A percentile compares a stretch with the other conserved stretches of the same genome.
Conservation (phyloP, 176 grass and related monocot species). For the Oryza nivara region DNA sequence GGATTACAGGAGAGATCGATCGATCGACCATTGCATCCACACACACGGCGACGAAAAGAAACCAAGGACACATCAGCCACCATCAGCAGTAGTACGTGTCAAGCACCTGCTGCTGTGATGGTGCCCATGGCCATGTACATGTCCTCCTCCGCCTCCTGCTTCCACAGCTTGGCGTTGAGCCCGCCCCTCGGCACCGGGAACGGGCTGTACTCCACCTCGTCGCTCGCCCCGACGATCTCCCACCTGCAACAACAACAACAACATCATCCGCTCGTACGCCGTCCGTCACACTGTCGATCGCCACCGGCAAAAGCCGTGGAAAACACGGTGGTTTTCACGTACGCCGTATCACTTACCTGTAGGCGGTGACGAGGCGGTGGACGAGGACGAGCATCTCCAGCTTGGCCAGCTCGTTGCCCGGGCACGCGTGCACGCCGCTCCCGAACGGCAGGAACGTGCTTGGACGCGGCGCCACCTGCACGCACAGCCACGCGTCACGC, state of each 20-base stretch:
- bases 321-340: neutral
- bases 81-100: neutral
- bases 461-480: constrained; percentile 56
- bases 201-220: constrained; percentile 68
- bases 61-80: neutral
- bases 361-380: constrained; percentile 66
- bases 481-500: neutral
- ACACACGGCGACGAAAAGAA: neutral
- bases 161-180: constrained; percentile 53
- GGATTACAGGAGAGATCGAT: neutral
- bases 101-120: neutral
- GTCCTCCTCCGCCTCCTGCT: neutral
- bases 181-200: constrained; percentile 78
- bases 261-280: too few relatives aligned
- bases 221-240: constrained; percentile 48
- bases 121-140: neutral
- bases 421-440: constrained; percentile 68
- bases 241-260: constrained; percentile 42
- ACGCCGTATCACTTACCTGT: constrained; percentile 37
- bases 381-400: constrained; percentile 69
- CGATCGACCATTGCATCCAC: neutral
- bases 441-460: constrained; percentile 77
- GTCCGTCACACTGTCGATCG: too few relatives aligned
- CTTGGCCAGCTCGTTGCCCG: constrained; percentile 77
- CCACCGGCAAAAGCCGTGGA: neutral